Base-by-base conservation (phyloP, 345 rosid species). In the Carallia pectinifolia region DNA sequence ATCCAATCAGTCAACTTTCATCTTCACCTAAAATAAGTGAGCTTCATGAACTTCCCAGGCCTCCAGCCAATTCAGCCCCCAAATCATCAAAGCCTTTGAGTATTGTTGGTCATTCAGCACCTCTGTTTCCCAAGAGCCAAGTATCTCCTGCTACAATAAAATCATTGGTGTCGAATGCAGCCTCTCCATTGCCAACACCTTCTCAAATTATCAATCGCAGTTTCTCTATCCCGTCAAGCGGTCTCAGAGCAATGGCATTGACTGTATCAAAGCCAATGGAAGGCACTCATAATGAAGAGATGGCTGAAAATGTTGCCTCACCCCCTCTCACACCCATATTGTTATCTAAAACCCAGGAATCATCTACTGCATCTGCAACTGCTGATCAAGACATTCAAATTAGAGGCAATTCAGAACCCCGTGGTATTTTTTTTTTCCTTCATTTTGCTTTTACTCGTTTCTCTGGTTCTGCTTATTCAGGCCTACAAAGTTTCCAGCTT, bases 301-400 rank as follows among this genome's bases (percentile, higher is more conserved):
- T 73, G 53, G 56, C 67, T 65, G 81, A 80, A 71, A 82, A 77
- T 66, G 74, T 70, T 75, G 73, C 75, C 33, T 90, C 97, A 7
- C 97, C 97, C 59, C 88, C 92, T 12, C 72, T 92, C 69, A 82
- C 92, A 52, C 93, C 99, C 23, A 77, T 92, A 77, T 66, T 87
- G 64, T 77, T 87, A 58, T 61, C 82, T 27, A 76, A 53, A 66
- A 61, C 33, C 73, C 71, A 47, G 59, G 75, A 72, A 16, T 39
- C 44, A 30, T 30, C 70, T 39, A 53, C 61, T 33, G 56, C 36
- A 66, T 70, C 75, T n/a, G 62, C 61, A 15, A 71, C 68, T 61
- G 58, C 66, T 66, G 69, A 58, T 71, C 79, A 68, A 62, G 44
- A 60, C 71, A 39, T 66, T 80, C 61, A 74, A 72, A 72, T 60